Base-by-base conservation (phyloP, 192 early-diverging fungal species). In the Jimgerdemannia flammicorona region DNA sequence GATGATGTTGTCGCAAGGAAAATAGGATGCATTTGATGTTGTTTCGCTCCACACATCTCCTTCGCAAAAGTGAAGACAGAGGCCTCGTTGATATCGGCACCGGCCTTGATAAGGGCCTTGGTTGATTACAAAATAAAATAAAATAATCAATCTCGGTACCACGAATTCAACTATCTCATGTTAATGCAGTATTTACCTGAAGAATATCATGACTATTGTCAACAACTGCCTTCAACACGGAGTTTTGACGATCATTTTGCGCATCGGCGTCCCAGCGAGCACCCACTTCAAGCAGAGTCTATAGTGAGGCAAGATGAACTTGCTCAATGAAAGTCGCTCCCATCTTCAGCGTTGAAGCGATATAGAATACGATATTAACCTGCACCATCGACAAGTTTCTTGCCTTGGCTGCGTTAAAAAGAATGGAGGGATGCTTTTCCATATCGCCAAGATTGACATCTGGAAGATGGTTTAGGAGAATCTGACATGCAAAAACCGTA, bases 151-250 rank as follows among this genome's bases (percentile, higher is more conserved):
- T 29, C 29, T 29, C 14, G 49, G 8, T 59, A 6, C 8, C 49
- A 17, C 18, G 29, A 75, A 64, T 20, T 68, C 4, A 6, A 40
- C 3, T 66, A 49, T 18, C 42, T 10, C 49, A 59, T 6, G 14
- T 59, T 14, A 10, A 1, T n/a, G 39, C 4, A 8, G 7, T 29
- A 75, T 19, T 20, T 75, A 75, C 74, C 67, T 75, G 43, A 54
- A 75, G 70, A 66, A 70, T 29, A 3, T 70, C 43, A 10, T 72
- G 29, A 2, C 63, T 54, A 7, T 74, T 44, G 10, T 69, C 40
- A 3, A 72, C 4, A 63, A 87, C 74, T 4, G 87, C 85, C 40
- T 64, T 42, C 79, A 85, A 66, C 44, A 88, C 74, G 0, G 86
- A 49, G 49, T 82, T 78, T 42, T 67, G 59, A 42, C 81, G 67